Conservation (phyloP, 345 rosid species). For the Arabidopsis arenosa region DNA sequence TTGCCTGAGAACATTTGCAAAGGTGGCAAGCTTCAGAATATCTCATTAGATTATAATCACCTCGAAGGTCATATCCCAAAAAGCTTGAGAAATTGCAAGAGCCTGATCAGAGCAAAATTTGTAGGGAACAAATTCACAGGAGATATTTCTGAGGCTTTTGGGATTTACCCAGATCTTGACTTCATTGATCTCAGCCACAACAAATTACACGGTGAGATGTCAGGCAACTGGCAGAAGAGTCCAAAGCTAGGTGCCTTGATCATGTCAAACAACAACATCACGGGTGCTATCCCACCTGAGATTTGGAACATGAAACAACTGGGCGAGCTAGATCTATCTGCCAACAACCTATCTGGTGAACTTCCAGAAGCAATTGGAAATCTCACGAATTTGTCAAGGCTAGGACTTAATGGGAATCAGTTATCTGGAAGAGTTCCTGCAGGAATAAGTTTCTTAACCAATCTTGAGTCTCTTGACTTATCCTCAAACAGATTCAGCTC, state of each 20-base stretch:
- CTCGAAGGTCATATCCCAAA: constrained; percentile 47
- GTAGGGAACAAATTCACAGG: constrained; percentile 38
- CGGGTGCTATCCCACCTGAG: constrained; percentile 42
- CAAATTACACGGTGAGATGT: constrained; percentile 45
- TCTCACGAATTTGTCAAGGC: background rate
- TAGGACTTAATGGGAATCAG: constrained; percentile 24
- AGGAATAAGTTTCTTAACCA: constrained; percentile 22
- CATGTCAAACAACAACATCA: constrained; percentile 39
- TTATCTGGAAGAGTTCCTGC: constrained; percentile 35
- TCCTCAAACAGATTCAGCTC: constrained; percentile 41
- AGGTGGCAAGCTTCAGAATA: constrained; percentile 43
- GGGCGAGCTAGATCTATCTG: constrained; percentile 25
- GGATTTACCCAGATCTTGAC: constrained; percentile 39
- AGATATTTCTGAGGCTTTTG: constrained; percentile 45
- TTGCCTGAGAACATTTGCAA: constrained; percentile 48
- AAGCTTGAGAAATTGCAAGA: constrained; percentile 45
- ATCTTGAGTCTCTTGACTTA: constrained; percentile 33
- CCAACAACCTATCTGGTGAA: constrained; percentile 35
- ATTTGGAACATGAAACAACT: constrained; percentile 36
- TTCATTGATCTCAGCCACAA: constrained; percentile 46
- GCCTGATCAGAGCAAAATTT: constrained; percentile 44
- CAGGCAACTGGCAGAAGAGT: constrained; percentile 45
- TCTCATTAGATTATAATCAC: constrained; percentile 37
- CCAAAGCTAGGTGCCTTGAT: constrained; percentile 26
- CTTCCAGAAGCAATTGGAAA: constrained; percentile 26